phyloP scores from a whole-genome alignment of 2,329 filamentous ascomycete species.

The Talaromyces marneffei region DNA sequence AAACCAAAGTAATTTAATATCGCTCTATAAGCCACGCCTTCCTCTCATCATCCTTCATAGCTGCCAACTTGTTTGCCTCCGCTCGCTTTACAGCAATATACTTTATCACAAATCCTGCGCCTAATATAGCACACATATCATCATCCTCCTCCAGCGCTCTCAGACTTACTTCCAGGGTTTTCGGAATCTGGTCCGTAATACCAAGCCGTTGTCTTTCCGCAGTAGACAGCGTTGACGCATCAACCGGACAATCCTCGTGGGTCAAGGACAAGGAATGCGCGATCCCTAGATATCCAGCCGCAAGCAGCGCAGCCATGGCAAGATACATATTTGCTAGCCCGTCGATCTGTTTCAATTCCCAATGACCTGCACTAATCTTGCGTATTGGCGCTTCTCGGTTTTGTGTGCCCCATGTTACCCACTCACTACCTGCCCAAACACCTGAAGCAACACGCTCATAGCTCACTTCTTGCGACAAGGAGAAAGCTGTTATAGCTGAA shows the following conservation, averaged over 20 bases:
- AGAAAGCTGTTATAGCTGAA: constrained; percentile 62
- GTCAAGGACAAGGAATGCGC: constrained; percentile 21
- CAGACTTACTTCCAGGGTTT: constrained; percentile 31
- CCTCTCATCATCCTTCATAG: constrained; percentile 28
- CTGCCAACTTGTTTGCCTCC: constrained; percentile 27
- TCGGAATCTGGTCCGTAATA: constrained; percentile 34
- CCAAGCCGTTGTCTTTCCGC: constrained; percentile 28
- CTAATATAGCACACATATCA: constrained; percentile 26
- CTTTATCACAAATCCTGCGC: constrained; percentile 22
- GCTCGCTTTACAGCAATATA: constrained; percentile 31
- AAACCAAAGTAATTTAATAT: constrained; percentile 25
- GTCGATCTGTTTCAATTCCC: constrained; percentile 75
- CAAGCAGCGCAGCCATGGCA: constrained; percentile 56
- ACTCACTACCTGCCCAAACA: constrained; percentile 72
- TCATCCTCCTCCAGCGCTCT: constrained; percentile 26
- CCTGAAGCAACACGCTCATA: constrained; percentile 65
- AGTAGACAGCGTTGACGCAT: constrained; percentile 29
- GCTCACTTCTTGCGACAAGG: constrained; percentile 58
- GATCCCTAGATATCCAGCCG: constrained; percentile 55
- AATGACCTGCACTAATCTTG: constrained; percentile 60
- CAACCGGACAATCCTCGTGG: constrained; percentile 32
- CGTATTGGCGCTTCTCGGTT: constrained; percentile 72
- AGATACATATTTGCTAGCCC: constrained; percentile 75
- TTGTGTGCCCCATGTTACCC: constrained; percentile 74
- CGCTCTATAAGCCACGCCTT: constrained; percentile 35